These are phyloP conservation scores for Escovopsis sp. DNA, from an alignment of 2,329 filamentous ascomycete species.

Conservation along the genomic window DNA sequence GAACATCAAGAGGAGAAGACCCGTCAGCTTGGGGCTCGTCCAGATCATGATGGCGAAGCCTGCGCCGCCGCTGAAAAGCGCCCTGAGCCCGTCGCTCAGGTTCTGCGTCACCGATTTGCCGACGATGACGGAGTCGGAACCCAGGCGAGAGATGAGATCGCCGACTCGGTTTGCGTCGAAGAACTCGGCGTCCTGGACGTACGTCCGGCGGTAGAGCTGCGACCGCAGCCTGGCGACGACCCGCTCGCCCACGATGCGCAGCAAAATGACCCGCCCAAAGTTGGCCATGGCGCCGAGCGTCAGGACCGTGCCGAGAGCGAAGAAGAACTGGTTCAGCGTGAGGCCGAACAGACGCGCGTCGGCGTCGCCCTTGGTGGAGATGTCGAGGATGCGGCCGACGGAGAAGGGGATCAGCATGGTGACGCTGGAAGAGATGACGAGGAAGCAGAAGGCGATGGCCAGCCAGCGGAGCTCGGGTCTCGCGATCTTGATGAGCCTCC, in stretches of 20 bases:
- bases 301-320: slow-evolving; percentile 60
- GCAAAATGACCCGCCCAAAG: slow-evolving; percentile 83
- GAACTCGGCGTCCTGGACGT: slow-evolving; percentile 96
- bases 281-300: slow-evolving; percentile 78
- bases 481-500: slow-evolving; percentile 79
- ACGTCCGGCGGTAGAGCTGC: slow-evolving; percentile 79
- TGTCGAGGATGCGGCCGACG: slow-evolving; percentile 87
- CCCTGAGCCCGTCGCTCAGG: slow-evolving; percentile 84
- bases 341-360: slow-evolving; percentile 67
- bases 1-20: slow-evolving; percentile 72
- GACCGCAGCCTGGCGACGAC: slow-evolving; percentile 84
- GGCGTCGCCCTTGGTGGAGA: slow-evolving; percentile 62
- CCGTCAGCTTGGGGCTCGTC: slow-evolving; percentile 80
- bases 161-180: slow-evolving; percentile 96
- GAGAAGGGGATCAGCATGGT: slow-evolving; percentile 96
- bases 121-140: slow-evolving; percentile 93
- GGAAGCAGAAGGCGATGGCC: slow-evolving; percentile 62
- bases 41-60: slow-evolving; percentile 93
- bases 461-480: slow-evolving; percentile 70
- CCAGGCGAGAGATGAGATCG: slow-evolving; percentile 87
- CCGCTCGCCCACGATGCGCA: slow-evolving; percentile 86
- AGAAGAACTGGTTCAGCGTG: slow-evolving; percentile 76
- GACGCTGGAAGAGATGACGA: slow-evolving; percentile 80
- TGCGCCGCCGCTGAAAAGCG: slow-evolving; percentile 76
- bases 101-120: slow-evolving; percentile 98